Evolutionary conservation across 306 rosid species (phyloP).

Genomic region (Morella rubra): DNA sequence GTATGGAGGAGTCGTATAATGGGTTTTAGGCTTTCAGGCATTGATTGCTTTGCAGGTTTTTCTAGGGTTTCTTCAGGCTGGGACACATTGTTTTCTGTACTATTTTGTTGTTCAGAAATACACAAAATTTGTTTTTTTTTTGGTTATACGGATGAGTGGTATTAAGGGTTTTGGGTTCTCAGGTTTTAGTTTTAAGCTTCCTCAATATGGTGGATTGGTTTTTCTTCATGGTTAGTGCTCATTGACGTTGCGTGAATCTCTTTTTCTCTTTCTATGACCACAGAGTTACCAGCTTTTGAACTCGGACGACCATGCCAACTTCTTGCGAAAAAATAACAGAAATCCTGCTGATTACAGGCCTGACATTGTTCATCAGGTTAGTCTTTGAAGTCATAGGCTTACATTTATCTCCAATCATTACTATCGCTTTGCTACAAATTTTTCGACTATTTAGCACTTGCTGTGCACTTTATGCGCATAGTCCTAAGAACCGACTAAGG

Average conservation of each 20-base stretch:
- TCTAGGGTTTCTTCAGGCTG: not conserved
- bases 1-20: not conserved
- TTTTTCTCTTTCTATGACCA: not conserved
- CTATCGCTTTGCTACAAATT: not conserved
- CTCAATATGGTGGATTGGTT: not conserved
- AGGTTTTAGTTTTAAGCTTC: not conserved
- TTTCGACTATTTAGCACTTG: not conserved
- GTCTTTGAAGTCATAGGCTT: not conserved
- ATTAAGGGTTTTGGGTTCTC: not conserved
- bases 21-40: not conserved
- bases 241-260: not conserved
- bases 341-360: slow-evolving; percentile 83
- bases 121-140: slow-evolving; percentile 8
- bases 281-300: slow-evolving; percentile 76
- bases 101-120: not conserved
- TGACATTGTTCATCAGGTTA: slow-evolving; percentile 83
- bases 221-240: not conserved
- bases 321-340: slow-evolving; percentile 57
- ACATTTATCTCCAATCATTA: not conserved
- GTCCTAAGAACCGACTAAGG: not conserved
- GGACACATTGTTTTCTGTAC: not conserved
- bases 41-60: not conserved
- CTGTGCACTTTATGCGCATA: not conserved
- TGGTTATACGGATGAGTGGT: not conserved
- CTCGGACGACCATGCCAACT: slow-evolving; percentile 77